Base-by-base conservation (phyloP, 2,329 filamentous ascomycete species). In the Zarea fungicola region DNA sequence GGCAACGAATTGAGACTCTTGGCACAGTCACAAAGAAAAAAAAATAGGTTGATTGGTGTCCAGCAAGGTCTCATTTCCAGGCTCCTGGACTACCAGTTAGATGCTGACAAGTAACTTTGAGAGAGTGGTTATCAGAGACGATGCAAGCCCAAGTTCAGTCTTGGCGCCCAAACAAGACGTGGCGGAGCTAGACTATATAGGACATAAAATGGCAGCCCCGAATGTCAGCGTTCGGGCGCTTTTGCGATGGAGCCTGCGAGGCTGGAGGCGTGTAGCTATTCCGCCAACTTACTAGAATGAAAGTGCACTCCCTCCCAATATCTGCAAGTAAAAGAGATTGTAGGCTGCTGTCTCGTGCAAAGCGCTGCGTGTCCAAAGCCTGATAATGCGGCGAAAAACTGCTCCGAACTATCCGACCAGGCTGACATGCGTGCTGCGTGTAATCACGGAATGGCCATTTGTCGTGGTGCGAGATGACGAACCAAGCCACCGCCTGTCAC, bases 81-180 rank as follows among this genome's bases (percentile, higher is more conserved):
- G n/a, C n/a, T n/a, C n/a, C n/a, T n/a, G n/a, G n/a, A n/a, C n/a
- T n/a, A n/a, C n/a, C n/a, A n/a, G n/a, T n/a, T 29, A 13, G 13
- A 29, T 29, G 7, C 7, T 13, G 7, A 29, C 26, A 13, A 13
- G 13, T 13, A 37, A 10, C 16, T 13, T 6, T 5, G 28, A 1
- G n/a, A 3, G 29, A 31, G 43, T 46, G 25, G 43, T 25, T 29
- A 46, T 19, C 10, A 9, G 34, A 21, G 32, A 46, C 22, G 34
- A 25, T 22, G 22, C 18, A 39, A 29, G 11, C 19, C 4, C 18
- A 23, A 42, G 19, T n/a, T 23, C 39, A 14, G 43, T 22, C 34
- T 46, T 46, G 43, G 43, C 25, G 34, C 31, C 19, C 23, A 46
- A 23, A 28, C 11, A n/a, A 46, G 34, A 46, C 43, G 43, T 46